These are phyloP conservation scores for Debaryomyces fabryi DNA, from an alignment of 1,139 yeast genomes.

Conservation along the genomic window DNA sequence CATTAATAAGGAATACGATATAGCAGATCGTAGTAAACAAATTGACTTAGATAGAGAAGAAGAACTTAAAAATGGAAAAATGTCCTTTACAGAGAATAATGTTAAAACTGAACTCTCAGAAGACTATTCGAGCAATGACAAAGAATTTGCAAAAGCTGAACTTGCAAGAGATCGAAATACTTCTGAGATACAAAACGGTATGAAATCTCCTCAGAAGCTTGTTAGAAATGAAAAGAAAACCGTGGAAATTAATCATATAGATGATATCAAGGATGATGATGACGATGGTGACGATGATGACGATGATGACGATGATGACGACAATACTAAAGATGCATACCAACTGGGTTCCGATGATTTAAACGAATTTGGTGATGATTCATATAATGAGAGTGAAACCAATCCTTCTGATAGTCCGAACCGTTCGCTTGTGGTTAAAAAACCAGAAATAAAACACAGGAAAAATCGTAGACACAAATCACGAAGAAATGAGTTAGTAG, in stretches of 20 bases:
- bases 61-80: background rate
- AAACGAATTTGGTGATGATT: constrained; percentile 4
- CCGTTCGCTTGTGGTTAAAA: background rate
- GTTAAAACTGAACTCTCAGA: background rate
- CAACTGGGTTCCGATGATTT: background rate
- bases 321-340: background rate
- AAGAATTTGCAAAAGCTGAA: background rate
- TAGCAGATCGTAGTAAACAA: background rate
- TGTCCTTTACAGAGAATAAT: background rate
- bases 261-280: background rate
- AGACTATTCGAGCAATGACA: background rate
- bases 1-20: background rate
- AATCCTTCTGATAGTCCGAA: background rate
- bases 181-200: background rate
- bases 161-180: background rate
- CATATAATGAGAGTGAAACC: background rate
- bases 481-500: constrained; percentile 27
- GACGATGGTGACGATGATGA: background rate
- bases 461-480: constrained; percentile 27
- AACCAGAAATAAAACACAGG: background rate
- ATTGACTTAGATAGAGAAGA: background rate
- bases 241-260: background rate
- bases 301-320: background rate
- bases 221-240: background rate
- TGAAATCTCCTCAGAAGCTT: background rate